Percentiles rank a stretch among this genome's conserved stretches.
These are phyloP conservation scores for Talaromyces nanjingensis DNA, from an alignment of 495 filamentous ascomycete genomes.

Conservation along the genomic window DNA sequence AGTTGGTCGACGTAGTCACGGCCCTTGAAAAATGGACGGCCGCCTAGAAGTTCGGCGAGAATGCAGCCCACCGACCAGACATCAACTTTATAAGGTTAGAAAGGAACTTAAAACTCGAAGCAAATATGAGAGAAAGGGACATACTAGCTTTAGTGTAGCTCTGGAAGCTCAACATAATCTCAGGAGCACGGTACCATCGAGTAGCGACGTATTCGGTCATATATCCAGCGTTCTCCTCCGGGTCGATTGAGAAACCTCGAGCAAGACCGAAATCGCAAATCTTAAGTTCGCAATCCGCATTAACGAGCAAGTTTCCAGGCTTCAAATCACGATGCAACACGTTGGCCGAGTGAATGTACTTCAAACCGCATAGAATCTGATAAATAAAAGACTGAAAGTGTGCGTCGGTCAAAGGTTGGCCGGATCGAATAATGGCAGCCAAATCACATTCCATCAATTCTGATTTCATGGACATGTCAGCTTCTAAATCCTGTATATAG, in stretches of 20 bases:
- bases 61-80: slow-evolving; percentile 99
- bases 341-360: slow-evolving; percentile 98
- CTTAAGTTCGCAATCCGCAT: slow-evolving; percentile 98
- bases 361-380: slow-evolving; percentile 90
- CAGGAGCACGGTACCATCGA: slow-evolving; percentile 95
- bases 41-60: slow-evolving; percentile 89
- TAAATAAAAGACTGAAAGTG: slow-evolving; percentile 95
- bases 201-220: slow-evolving; percentile 99
- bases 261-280: slow-evolving; percentile 98
- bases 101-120: not conserved
- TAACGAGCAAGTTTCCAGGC: slow-evolving; percentile 93
- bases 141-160: slow-evolving; percentile 99
- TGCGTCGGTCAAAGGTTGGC: slow-evolving; percentile 91
- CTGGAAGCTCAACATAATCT: slow-evolving; percentile 99
- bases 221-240: slow-evolving; percentile 97
- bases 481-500: slow-evolving; percentile 8
- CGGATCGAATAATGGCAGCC: slow-evolving; percentile 95
- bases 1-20: slow-evolving; percentile 98
- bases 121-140: slow-evolving; percentile 29
- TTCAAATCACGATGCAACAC: slow-evolving; percentile 95
- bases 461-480: slow-evolving; percentile 29
- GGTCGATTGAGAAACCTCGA: slow-evolving; percentile 91
- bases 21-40: slow-evolving; percentile 97
- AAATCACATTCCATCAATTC: slow-evolving; percentile 99
- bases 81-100: slow-evolving; percentile 56